These are phyloP conservation scores for Melampsora larici-populina DNA, from an alignment of 1,284 basidiomycete genomes.

Conservation along the genomic window DNA sequence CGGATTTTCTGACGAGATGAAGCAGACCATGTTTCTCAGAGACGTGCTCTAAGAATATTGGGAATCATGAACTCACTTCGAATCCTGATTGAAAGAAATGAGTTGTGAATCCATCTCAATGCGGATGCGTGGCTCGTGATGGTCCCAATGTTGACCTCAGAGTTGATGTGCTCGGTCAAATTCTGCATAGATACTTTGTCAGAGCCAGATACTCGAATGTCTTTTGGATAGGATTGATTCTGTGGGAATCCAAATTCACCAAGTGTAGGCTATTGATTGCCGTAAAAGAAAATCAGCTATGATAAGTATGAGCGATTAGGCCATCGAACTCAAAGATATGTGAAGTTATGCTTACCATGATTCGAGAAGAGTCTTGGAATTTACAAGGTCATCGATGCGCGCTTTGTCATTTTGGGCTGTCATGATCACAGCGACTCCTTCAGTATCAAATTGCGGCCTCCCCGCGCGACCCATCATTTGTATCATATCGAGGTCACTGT, in stretches of 20 bases:
- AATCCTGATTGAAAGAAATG: slow-evolving; percentile 39
- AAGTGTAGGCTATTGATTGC: slow-evolving; percentile 24
- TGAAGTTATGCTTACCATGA: slow-evolving; percentile 27
- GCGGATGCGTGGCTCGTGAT: slow-evolving; percentile 27
- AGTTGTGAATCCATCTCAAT: slow-evolving; percentile 41
- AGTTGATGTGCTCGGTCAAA: slow-evolving; percentile 83
- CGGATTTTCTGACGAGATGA: slow-evolving; percentile 26
- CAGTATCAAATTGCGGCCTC: slow-evolving; percentile 43
- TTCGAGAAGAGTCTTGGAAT: slow-evolving; percentile 36
- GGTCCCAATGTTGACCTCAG: slow-evolving; percentile 73
- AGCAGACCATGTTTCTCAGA: not conserved
- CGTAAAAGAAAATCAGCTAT: not conserved
- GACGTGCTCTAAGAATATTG: too few species aligned
- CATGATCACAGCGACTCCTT: slow-evolving; percentile 43
- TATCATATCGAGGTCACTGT: slow-evolving; percentile 44
- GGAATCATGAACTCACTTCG: slow-evolving; percentile 14
- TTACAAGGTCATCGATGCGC: slow-evolving; percentile 38
- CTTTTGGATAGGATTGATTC: too few species aligned
- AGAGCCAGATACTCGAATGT: not conserved
- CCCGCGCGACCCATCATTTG: slow-evolving; percentile 46
- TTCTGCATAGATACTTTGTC: slow-evolving; percentile 55
- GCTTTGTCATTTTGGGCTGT: slow-evolving; percentile 42
- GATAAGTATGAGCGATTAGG: too few species aligned
- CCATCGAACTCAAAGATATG: too few species aligned
- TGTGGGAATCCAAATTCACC: slow-evolving; percentile 1